Conservation (phyloP, 2,329 filamentous ascomycete species). For the Calonectria ilicicola region DNA sequence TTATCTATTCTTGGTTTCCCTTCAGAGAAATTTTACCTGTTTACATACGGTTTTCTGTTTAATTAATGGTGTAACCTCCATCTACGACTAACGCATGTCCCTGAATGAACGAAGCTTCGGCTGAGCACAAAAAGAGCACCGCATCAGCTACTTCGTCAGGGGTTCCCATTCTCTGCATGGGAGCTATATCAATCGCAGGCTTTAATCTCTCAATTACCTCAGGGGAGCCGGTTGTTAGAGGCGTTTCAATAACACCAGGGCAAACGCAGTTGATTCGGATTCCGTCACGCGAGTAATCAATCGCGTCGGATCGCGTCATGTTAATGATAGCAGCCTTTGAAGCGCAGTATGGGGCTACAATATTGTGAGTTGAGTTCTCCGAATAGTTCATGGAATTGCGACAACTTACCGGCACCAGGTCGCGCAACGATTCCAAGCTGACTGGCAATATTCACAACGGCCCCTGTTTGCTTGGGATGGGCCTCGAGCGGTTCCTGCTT, state of each 20-base stretch:
- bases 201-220: conserved; percentile 54
- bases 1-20: too few species aligned
- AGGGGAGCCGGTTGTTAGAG: conserved; percentile 55
- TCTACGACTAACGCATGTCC: conserved; percentile 65
- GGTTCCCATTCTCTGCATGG: conserved; percentile 63
- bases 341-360: conserved; percentile 66
- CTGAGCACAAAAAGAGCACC: conserved; percentile 62
- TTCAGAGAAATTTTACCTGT: too few species aligned
- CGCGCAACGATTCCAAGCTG: conserved; percentile 63
- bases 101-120: conserved; percentile 62
- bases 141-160: conserved; percentile 62
- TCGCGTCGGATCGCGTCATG: conserved; percentile 67
- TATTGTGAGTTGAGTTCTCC: not conserved
- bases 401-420: conserved; percentile 49
- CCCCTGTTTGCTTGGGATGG: conserved; percentile 57
- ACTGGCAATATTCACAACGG: conserved; percentile 65
- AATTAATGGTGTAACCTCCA: conserved; percentile 64
- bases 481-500: conserved; percentile 55
- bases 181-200: conserved; percentile 58
- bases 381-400: not conserved
- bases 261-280: conserved; percentile 69
- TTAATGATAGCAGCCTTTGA: conserved; percentile 70
- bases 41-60: not conserved
- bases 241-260: conserved; percentile 71
- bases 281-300: conserved; percentile 62